These are phyloP conservation scores for Paraphoma chrysanthemicola DNA, from an alignment of 2,329 filamentous ascomycete species.

Conservation along the genomic window DNA sequence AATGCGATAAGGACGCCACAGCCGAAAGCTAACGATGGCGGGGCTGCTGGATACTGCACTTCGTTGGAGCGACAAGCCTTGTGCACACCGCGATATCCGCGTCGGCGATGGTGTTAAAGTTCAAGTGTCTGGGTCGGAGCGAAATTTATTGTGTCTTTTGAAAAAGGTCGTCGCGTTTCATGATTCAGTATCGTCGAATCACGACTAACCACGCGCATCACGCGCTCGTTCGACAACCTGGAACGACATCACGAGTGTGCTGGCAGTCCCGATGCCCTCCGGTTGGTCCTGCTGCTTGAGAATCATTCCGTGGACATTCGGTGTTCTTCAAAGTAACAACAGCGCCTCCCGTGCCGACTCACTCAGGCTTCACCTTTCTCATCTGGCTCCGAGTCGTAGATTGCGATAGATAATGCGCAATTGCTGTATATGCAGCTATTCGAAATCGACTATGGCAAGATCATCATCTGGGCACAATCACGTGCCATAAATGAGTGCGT, in stretches of 20 bases:
- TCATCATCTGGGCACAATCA: no score
- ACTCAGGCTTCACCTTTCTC: no score
- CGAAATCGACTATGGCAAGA: no score
- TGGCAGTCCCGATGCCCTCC: constrained; percentile 23
- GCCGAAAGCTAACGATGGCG: constrained; percentile 12
- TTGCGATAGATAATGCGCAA: no score
- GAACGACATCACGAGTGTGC: constrained; percentile 29
- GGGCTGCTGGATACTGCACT: constrained; percentile 1
- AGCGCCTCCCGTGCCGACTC: no score
- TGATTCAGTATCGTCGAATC: constrained; percentile 8
- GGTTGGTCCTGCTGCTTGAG: not conserved
- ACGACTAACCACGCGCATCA: constrained; percentile 16
- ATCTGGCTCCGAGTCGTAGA: no score
- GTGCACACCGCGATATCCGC: not conserved
- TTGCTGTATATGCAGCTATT: no score
- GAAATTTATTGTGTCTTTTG: no score
- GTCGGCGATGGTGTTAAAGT: no score
- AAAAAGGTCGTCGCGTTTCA: not conserved
- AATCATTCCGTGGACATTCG: not conserved
- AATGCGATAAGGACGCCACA: constrained; percentile 32
- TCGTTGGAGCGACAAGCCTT: not conserved
- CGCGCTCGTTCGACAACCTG: constrained; percentile 9
- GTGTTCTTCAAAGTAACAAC: no score
- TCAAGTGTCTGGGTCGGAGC: no score
- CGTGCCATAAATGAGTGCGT: no score